These are phyloP conservation scores for Lichtheimia corymbifera DNA, from an alignment of 371 early-diverging fungal genomes.

Conservation along the genomic window DNA sequence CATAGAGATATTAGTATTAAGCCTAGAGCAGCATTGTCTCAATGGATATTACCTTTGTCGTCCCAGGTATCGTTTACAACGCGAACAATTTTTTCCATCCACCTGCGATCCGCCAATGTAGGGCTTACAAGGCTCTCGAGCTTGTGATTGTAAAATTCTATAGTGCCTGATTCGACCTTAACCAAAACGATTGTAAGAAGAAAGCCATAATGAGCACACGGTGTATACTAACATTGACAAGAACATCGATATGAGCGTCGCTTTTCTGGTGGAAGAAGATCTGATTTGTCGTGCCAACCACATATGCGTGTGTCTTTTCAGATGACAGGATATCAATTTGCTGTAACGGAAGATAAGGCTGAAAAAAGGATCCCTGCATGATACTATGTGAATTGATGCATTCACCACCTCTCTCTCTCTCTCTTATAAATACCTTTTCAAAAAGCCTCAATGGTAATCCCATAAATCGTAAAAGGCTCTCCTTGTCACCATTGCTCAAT, in stretches of 20 bases:
- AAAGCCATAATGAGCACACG: too few relatives aligned
- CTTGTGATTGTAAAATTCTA: slow-evolving; percentile 69
- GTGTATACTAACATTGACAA: slow-evolving; percentile 64
- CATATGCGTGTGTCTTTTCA: slow-evolving; percentile 65
- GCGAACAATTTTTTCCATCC: slow-evolving; percentile 66
- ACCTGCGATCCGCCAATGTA: slow-evolving; percentile 64
- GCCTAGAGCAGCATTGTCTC: not conserved
- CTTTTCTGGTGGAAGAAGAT: slow-evolving; percentile 77
- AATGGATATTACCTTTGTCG: slow-evolving; percentile 45
- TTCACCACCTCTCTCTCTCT: not conserved
- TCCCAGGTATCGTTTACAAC: slow-evolving; percentile 55
- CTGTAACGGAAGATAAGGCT: slow-evolving; percentile 84
- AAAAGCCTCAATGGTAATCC: slow-evolving; percentile 76
- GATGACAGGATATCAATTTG: slow-evolving; percentile 79
- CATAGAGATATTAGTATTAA: not conserved
- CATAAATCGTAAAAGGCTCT: slow-evolving; percentile 52
- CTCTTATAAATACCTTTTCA: slow-evolving; percentile 55
- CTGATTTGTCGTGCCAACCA: slow-evolving; percentile 80
- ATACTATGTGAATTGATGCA: not conserved
- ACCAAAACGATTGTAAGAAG: not conserved
- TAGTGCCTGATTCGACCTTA: slow-evolving; percentile 70
- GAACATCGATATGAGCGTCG: slow-evolving; percentile 70
- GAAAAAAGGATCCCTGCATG: slow-evolving; percentile 72
- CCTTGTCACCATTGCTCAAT: slow-evolving; percentile 42
- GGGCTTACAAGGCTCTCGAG: slow-evolving; percentile 47